Base-by-base conservation (phyloP, 1,139 yeast species). In the Yamadazyma blattariae region DNA sequence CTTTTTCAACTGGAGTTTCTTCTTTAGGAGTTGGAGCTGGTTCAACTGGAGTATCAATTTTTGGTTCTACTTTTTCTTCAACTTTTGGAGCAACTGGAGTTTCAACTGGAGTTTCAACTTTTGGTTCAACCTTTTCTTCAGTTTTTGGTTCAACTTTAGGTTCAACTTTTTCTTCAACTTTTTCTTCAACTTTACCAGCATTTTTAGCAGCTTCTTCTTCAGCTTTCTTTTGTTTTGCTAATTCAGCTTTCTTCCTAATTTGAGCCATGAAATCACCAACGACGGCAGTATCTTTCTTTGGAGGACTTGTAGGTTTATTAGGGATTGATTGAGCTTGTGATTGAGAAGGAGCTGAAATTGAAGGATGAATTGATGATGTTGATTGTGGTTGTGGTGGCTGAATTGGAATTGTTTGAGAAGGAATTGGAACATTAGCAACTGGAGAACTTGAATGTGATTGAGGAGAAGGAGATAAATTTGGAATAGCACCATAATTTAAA, bases 251-350 rank as follows among this genome's bases (percentile, higher is more conserved):
- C 17, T 19, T 29, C 13, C 37, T 34, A 15, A 47, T 39, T 29
- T 35, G 41, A 14, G 34, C 46, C 28, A 40, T 44, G 33, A 47
- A 47, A 14, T 43, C 50, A n/a, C n/a, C n/a, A 30, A 38, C 45
- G 7, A 49, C 34, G 4, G 42, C 44, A 36, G 50, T 35, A 27
- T 39, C 15, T 15, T 40, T 38, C 11, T 25, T 27, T 9, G 43
- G 32, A n/a, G 50, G 14, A 26, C 26, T 33, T 29, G 46, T 35
- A 7, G 45, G 27, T 9, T 34, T 48, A 25, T 35, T 38, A 11
- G 25, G 34, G 17, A 40, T 17, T 17, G 16, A 11, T 18, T 27
- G 30, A 20, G 19, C 26, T 29, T 19, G 10, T n/a, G 32, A 21
- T 19, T 33, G 43, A 25, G 38, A 38, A 21, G 39, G 37, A 14